Base-by-base conservation (phyloP, 768 basidiomycete genomes). In the Tulasnella sp. region DNA sequence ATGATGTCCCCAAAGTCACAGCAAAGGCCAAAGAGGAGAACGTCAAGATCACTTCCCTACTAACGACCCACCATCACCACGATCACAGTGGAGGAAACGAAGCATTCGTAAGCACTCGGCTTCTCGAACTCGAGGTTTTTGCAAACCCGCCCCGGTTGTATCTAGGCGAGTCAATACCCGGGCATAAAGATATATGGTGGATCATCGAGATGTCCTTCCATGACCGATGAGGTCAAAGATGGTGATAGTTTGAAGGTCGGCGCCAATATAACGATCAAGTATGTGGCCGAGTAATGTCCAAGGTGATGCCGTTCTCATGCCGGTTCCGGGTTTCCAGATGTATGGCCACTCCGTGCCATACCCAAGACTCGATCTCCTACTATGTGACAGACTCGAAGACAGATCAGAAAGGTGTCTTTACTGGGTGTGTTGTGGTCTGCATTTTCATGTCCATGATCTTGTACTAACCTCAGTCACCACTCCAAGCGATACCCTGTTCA, bases 351-450 rank as follows among this genome's bases (percentile, higher is more conserved):
- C 94, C 96, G 1, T 97, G 96, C 85, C 97, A 98, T 85, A 99
- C 97, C 3, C 94, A 94, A 84, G 97, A 98, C 85, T 98, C 97
- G 21, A 97, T 97, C 82, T 98, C 94, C 87, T 99, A 91, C 87
- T 89, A 93, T 84, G 89, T 91, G 77, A 94, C 92, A 42, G 86
- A 88, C 77, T 82, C 89, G 36, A 82, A 87, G 73, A 84, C 85
- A 36, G 82, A 83, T 14, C 82, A 87, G 81, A 92, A 93, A 27
- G 92, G 88, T 21, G 94, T 98, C 48, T 97, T 99, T 85, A 98
- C 97, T 0, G 97, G 97, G 88, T 88, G 34, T 76, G 86, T 62
- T 10, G 19, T 5, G 44, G 31, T 31, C n/a, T n/a, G 21, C 78
- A 16, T 9, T 34, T 0, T 68, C 27, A 46, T 44, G 19, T 44